These are phyloP conservation scores for Powellomyces hirtus DNA, from an alignment of 192 early-diverging fungal genomes.

Conservation along the genomic window DNA sequence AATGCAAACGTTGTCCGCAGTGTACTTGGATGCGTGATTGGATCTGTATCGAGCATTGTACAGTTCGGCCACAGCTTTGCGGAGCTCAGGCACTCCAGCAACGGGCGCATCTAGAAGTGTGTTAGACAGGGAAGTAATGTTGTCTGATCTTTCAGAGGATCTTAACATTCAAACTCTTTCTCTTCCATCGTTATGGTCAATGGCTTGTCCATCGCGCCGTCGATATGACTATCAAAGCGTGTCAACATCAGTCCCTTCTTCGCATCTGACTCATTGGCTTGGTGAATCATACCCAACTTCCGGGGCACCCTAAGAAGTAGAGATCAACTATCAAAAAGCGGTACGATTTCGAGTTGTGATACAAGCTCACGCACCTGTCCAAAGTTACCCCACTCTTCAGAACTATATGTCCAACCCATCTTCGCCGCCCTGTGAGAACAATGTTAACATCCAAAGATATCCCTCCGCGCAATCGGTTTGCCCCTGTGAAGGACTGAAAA, in stretches of 20 bases:
- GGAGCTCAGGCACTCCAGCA: conserved; percentile 40
- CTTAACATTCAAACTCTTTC: conserved; percentile 25
- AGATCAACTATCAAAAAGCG: conserved; percentile 3
- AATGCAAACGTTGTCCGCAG: conserved; percentile 54
- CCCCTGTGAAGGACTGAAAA: too few relatives aligned
- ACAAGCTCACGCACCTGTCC: conserved; percentile 28
- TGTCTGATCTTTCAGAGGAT: too few relatives aligned
- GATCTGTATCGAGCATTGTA: conserved; percentile 52
- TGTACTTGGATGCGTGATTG: conserved; percentile 45
- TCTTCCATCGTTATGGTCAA: conserved; percentile 20
- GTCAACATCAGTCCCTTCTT: too few relatives aligned
- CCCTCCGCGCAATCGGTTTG: too few relatives aligned
- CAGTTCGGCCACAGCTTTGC: conserved; percentile 46
- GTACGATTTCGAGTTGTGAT: background rate
- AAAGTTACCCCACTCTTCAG: conserved; percentile 42
- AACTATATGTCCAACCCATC: conserved; percentile 40
- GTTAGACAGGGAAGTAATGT: too few relatives aligned
- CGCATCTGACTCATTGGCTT: too few relatives aligned
- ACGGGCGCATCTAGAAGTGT: conserved; percentile 45
- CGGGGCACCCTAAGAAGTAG: conserved; percentile 56
- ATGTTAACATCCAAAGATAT: too few relatives aligned
- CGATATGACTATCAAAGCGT: too few relatives aligned
- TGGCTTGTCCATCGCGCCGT: conserved; percentile 30
- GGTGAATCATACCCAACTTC: too few relatives aligned
- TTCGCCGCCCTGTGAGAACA: conserved; percentile 37